Evolutionary conservation across 208 protist genomes (phyloP), one percentile per base, ranked within the genome.

Genomic region (Acanthamoeba culbertsoni): DNA sequence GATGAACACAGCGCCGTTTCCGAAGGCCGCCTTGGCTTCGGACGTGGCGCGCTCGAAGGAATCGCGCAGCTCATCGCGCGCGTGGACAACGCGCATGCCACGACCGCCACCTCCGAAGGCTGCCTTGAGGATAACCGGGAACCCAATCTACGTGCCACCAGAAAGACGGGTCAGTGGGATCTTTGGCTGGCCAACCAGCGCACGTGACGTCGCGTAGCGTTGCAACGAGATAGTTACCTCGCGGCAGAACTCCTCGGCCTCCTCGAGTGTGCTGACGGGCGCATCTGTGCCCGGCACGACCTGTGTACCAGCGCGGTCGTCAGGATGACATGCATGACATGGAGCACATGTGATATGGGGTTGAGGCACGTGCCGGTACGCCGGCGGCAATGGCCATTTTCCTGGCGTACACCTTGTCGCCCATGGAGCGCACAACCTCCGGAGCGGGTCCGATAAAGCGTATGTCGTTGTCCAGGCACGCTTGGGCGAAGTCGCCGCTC

Each of bases 91-190:
- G 31, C 89, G 92, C 95, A 97, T 97, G 20, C 96, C 96, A 7
- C 95, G 92, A 2, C 95, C 95, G 42, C 98, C 98, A 62, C 98
- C 98, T 89, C 98, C 98, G 51, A 97, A 95, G 40, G 97, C 97
- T 0, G 99, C 99, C 97, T 99, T 99, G 95, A 99, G 98, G 88
- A 99, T 97, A 1, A 99, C 96, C 12, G 99, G 99, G 95, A 98
- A 99, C 23, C 97, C 97, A 63, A 98, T 97, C 88, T 97, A 93
- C 2, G 94, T 71, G 37, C 97, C 96, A 46, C 3, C 18, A 0
- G 26, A n/a, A 62, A 62, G 31, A 35, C 10, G 20, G 3, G 59
- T 42, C 59, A 68, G 0, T 40, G 59, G 7, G 28, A 97, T 96
- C 28, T 42, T 79, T 33, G 53, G 75, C 82, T 95, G 94, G 71